phyloP scores from a whole-genome alignment of 129 eudicot genomes.

The Centella asiatica region DNA sequence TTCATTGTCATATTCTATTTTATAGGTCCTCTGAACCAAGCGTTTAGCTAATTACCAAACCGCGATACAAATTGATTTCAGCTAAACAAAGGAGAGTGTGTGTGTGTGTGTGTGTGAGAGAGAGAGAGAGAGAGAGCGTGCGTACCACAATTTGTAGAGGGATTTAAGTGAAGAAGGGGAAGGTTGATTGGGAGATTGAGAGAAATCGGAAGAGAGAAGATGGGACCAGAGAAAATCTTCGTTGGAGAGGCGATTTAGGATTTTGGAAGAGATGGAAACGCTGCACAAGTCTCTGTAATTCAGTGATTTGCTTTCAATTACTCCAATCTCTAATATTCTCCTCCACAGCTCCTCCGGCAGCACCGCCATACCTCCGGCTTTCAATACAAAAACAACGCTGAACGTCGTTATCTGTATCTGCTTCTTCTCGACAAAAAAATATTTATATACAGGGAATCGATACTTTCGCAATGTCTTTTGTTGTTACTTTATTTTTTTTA shows the following conservation, averaged over 20 bases:
- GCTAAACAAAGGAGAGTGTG: too few relatives aligned
- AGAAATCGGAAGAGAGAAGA: conserved; percentile 57
- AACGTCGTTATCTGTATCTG: too few relatives aligned
- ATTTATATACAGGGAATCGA: too few relatives aligned
- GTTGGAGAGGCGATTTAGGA: conserved; percentile 47
- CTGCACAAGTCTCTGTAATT: conserved; percentile 58
- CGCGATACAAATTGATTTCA: too few relatives aligned
- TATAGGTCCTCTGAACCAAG: too few relatives aligned
- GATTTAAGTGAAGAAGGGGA: conserved; percentile 28
- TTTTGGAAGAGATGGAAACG: conserved; percentile 52
- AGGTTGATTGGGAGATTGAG: conserved; percentile 16
- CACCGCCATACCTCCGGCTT: not conserved
- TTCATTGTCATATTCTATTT: too few relatives aligned
- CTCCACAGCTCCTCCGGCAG: conserved; percentile 87
- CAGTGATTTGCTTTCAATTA: conserved; percentile 20
- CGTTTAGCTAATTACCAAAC: too few relatives aligned
- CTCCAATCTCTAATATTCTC: conserved; percentile 52
- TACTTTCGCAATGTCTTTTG: too few relatives aligned
- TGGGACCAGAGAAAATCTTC: conserved; percentile 55
- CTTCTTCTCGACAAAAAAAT: too few relatives aligned
- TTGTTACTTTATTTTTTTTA: too few relatives aligned
- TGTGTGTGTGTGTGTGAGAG: too few relatives aligned
- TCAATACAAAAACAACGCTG: not conserved
- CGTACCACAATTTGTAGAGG: conserved; percentile 41
- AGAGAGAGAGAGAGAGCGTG: too few relatives aligned